These are phyloP conservation scores for Prillingera fragicola DNA, from an alignment of 1,284 basidiomycete genomes.

Conservation along the genomic window DNA sequence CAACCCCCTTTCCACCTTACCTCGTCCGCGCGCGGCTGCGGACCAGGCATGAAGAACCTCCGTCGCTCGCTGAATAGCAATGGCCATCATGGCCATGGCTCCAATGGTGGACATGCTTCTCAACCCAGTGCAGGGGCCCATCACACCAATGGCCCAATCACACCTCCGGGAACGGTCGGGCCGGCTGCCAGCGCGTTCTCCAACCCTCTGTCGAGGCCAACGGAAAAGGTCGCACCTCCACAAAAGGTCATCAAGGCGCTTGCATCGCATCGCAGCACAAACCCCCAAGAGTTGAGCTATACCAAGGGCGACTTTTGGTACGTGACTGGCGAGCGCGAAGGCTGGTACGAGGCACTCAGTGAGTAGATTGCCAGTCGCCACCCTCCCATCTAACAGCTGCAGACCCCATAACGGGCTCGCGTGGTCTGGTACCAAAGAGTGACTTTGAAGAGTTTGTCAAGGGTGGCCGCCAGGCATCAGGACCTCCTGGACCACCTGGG, in stretches of 20 bases:
- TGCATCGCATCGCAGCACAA: constrained; percentile 61
- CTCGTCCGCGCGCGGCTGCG: not conserved
- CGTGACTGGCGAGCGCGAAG: constrained; percentile 66
- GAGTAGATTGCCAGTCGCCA: constrained; percentile 20
- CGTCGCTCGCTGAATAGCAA: constrained; percentile 70
- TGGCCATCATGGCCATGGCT: constrained; percentile 43
- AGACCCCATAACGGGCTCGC: constrained; percentile 80
- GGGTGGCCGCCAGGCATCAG: constrained; percentile 47
- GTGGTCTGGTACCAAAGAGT: constrained; percentile 80
- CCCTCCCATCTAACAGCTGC: constrained; percentile 1
- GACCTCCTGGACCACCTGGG: no score
- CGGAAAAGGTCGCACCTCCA: constrained; percentile 69
- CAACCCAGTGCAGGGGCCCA: constrained; percentile 51
- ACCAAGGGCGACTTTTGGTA: constrained; percentile 96
- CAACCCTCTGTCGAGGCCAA: constrained; percentile 60
- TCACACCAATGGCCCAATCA: not conserved
- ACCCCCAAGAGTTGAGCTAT: constrained; percentile 85
- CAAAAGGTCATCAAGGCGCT: constrained; percentile 93
- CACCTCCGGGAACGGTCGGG: constrained; percentile 51
- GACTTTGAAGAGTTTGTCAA: constrained; percentile 86
- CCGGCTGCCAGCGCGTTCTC: constrained; percentile 40
- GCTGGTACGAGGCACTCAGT: constrained; percentile 78
- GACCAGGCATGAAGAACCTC: constrained; percentile 69
- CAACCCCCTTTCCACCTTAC: not conserved
- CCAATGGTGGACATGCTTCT: constrained; percentile 6